Evolutionary conservation across 805 yeast genomes (phyloP), one percentile per base, ranked within the genome.

Genomic region (Debaryomyces tyrocola): DNA sequence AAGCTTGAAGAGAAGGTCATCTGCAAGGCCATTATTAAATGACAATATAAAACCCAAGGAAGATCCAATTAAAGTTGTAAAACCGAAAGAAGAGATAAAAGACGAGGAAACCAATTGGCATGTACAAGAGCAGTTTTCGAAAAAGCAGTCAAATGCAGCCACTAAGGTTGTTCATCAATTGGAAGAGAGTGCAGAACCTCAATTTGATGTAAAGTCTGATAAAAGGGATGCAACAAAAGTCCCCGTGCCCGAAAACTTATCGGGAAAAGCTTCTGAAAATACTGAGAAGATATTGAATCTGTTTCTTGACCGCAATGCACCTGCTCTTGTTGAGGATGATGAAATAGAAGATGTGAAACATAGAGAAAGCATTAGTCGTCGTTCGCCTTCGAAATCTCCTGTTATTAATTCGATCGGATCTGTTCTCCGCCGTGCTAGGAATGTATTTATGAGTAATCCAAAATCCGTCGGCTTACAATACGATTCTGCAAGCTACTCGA

Each of bases 391-490:
- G n/a, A 35, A 35, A 37, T 39, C 42, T 8, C 42, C 42, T 24
- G 17, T 27, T 27, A 24, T 39, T 10, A 39, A 39, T 39, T 44
- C 47, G 6, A 39, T 39, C 8, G 43, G 28, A 8, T 44, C 47
- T 10, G 47, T 48, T 36, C 46, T 50, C 43, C 50, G 52, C n/a
- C 50, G 52, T 14, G 45, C 52, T 7, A 43, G 49, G 35, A 46
- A 46, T 43, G 47, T 47, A 7, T 46, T 49, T 28, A 21, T 43
- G 24, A 40, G 17, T 10, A 35, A 34, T 27, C 24, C 40, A 14
- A 44, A 34, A 18, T 39, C 42, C 6, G 35, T 35, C 12, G 42
- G 43, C 11, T 45, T 41, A 10, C 43, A 40, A 29, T 24, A 33
- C n/a, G 39, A 42, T 15, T 20, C 37, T 15, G 24, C 29, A 14